Conservation (phyloP, 208 protist species). For the Crithidia acanthocephali region DNA sequence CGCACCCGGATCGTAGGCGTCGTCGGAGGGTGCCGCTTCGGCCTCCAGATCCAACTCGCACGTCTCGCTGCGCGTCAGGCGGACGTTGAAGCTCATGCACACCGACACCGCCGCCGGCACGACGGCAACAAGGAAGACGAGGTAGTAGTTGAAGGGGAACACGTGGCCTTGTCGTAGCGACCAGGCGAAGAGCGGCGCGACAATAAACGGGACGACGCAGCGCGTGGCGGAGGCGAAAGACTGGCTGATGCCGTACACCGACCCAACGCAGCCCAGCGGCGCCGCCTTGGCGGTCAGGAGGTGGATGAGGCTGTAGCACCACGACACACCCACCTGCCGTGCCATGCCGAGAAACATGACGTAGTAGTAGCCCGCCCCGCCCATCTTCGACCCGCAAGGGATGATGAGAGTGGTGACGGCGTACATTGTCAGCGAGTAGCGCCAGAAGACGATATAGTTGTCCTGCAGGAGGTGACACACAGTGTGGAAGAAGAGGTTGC, state of each 20-base stretch:
- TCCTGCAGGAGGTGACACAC: slow-evolving; percentile 35
- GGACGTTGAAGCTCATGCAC: slow-evolving; percentile 19
- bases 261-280: slow-evolving; percentile 45
- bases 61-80: slow-evolving; percentile 18
- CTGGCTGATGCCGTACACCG: slow-evolving; percentile 63
- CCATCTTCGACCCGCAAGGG: slow-evolving; percentile 25
- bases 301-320: slow-evolving; percentile 53
- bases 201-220: slow-evolving; percentile 56
- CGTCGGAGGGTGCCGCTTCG: not conserved
- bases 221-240: slow-evolving; percentile 46
- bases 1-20: not conserved
- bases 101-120: slow-evolving; percentile 22
- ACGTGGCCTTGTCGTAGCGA: slow-evolving; percentile 35
- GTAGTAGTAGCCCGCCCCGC: slow-evolving; percentile 27
- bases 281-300: slow-evolving; percentile 48
- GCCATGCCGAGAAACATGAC: slow-evolving; percentile 45
- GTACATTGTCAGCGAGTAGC: slow-evolving; percentile 16
- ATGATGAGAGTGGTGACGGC: slow-evolving; percentile 24
- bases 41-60: slow-evolving; percentile 3
- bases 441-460: slow-evolving; percentile 21
- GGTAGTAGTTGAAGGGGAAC: slow-evolving; percentile 69
- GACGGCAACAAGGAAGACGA: slow-evolving; percentile 49
- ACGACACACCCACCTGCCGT: slow-evolving; percentile 40
- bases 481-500: slow-evolving; percentile 49
- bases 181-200: slow-evolving; percentile 58